phyloP scores from a whole-genome alignment of 768 basidiomycete species.

The Thelephora ganbajun region DNA sequence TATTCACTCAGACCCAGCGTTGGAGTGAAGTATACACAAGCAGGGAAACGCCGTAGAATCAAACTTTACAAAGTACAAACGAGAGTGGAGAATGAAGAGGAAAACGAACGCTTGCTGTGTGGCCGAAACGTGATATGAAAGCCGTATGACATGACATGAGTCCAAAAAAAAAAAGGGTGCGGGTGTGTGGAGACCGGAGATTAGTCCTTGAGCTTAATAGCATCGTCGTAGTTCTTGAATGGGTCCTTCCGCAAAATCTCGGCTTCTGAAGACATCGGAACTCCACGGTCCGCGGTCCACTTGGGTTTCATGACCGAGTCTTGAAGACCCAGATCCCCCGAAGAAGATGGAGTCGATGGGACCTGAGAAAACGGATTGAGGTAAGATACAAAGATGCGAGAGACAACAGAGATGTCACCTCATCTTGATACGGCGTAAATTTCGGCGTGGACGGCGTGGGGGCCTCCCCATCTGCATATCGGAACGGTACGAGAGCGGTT shows the following conservation, averaged over 20 bases:
- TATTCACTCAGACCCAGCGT: no score
- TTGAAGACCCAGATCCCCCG: conserved; percentile 20
- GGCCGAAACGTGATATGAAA: no score
- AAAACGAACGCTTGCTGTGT: no score
- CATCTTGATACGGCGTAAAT: conserved; percentile 65
- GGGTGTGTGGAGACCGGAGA: not conserved
- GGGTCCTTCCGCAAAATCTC: conserved; percentile 72
- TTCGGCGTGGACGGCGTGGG: conserved; percentile 32
- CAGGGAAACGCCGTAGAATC: no score
- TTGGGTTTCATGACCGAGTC: conserved; percentile 61
- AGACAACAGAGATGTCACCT: conserved; percentile 28
- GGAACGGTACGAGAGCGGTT: not conserved
- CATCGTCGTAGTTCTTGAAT: conserved; percentile 53
- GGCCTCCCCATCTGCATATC: conserved; percentile 11
- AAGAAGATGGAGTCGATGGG: conserved; percentile 17
- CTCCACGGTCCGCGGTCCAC: conserved; percentile 25
- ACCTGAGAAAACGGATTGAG: conserved; percentile 13
- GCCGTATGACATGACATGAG: no score
- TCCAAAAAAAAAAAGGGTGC: not conserved
- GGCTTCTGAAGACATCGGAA: conserved; percentile 43
- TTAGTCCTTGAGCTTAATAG: conserved; percentile 5
- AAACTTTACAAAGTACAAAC: no score
- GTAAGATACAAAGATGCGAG: conserved; percentile 2
- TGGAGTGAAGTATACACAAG: no score
- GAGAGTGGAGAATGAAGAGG: no score